Percentiles rank a stretch among this genome's conserved stretches.
Evolutionary conservation across 1,284 basidiomycete genomes (phyloP).

Genomic region (Omphalotus olearius): DNA sequence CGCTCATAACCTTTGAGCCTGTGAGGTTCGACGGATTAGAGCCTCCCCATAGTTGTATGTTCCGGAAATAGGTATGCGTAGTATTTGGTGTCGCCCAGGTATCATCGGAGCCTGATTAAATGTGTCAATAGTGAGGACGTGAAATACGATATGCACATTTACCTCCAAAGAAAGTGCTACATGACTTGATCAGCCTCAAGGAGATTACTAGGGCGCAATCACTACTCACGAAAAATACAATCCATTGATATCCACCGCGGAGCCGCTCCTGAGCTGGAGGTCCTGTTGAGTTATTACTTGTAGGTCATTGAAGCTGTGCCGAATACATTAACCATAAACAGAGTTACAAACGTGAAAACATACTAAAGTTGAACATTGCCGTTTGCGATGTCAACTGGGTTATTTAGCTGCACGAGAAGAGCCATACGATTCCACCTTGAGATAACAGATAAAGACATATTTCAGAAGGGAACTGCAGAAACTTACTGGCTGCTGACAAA

Average conservation of each 20-base stretch:
- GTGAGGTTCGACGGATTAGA: constrained; percentile 41
- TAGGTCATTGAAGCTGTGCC: constrained; percentile 49
- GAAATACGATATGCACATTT: constrained; percentile 13
- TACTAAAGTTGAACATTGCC: constrained; percentile 56
- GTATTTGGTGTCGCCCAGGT: constrained; percentile 61
- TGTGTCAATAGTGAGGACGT: constrained; percentile 5
- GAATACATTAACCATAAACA: constrained; percentile 4
- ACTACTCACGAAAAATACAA: constrained; percentile 60
- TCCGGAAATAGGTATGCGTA: constrained; percentile 68
- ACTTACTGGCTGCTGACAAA: constrained; percentile 57
- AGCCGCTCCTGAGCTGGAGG: constrained; percentile 47
- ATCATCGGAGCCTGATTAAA: constrained; percentile 44
- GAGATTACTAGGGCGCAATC: background rate
- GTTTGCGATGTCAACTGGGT: constrained; percentile 49
- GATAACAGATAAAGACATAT: constrained; percentile 2
- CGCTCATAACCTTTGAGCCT: constrained; percentile 19
- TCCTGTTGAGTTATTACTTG: constrained; percentile 45
- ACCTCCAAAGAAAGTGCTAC: constrained; percentile 73
- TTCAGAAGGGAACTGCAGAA: background rate
- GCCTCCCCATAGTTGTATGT: constrained; percentile 54
- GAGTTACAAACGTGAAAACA: constrained; percentile 19
- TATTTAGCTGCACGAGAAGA: constrained; percentile 56
- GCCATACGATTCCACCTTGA: constrained; percentile 57
- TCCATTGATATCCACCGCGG: constrained; percentile 48
- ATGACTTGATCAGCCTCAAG: background rate